A percentile compares a stretch with the other conserved stretches of the same genome.
Conservation (phyloP, 2,329 filamentous ascomycete species). For the Sclerotinia trifoliorum region DNA sequence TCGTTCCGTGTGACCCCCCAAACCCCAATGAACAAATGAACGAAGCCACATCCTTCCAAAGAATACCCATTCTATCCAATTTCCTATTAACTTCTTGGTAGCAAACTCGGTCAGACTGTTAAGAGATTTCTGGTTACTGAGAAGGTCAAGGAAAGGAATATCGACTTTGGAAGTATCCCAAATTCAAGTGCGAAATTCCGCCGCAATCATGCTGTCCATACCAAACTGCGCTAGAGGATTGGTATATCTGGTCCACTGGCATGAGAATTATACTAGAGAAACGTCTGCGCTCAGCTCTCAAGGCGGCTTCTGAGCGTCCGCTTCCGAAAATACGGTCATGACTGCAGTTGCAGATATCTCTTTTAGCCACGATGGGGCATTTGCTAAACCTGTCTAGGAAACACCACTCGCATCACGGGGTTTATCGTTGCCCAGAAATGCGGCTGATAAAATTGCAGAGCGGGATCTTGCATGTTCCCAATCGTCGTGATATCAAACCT, state of each 20-base stretch:
- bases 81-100: no score
- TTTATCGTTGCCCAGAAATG: constrained; percentile 8
- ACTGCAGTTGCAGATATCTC: background rate
- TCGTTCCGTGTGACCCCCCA: no score
- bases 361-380: background rate
- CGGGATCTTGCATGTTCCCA: constrained; percentile 12
- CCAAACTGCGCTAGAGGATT: constrained; percentile 41
- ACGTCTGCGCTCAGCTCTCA: constrained; percentile 26
- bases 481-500: constrained; percentile 18
- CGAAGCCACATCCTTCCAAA: no score
- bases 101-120: background rate
- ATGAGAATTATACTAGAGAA: constrained; percentile 35
- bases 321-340: background rate
- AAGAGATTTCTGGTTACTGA: background rate
- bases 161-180: constrained; percentile 40
- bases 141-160: constrained; percentile 35
- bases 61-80: no score
- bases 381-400: background rate
- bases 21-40: no score
- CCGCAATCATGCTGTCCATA: constrained; percentile 45
- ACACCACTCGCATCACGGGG: background rate
- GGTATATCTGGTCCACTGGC: constrained; percentile 33
- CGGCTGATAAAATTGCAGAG: background rate
- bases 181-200: constrained; percentile 44
- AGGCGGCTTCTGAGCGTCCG: constrained; percentile 33